Evolutionary conservation across 1,284 basidiomycete species (phyloP), one percentile per base, ranked within the genome.

Genomic region (Porodaedalea pini): DNA sequence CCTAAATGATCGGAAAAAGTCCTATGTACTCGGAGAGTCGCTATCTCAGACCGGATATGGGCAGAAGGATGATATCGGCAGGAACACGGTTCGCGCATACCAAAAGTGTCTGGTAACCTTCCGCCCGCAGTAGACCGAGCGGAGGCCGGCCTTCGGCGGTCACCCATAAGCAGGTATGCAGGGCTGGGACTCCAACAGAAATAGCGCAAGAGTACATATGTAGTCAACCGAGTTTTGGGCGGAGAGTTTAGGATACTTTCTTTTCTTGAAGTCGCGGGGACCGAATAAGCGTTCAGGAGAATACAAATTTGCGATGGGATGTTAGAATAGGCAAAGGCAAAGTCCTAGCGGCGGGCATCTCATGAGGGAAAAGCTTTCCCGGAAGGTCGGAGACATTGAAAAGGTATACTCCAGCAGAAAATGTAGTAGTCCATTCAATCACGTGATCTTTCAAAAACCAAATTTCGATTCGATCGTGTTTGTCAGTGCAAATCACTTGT

Each of bases 81-180:
- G 36, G 36, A 50, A 51, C 36, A 50, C 54, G 48, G 47, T 50
- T 50, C 54, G 32, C 17, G 25, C 27, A 41, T 56, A 36, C 54
- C 48, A 56, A 56, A 55, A 39, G 13, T 13, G 50, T 39, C 34
- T 11, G 7, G 36, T 27, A 52, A 21, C 31, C 17, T 19, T 15
- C 19, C 23, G 11, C 19, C 48, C 48, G 48, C 48, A 6, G 6
- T 21, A 50, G 48, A 50, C 48, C 48, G 48, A 39, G 5, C 23
- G 6, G 6, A 19, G 17, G n/a, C 23, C 52, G 52, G 52, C 27
- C 41, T 41, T 4, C 19, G 32, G 41, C 52, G 52, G 52, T 15
- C 44, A 23, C 19, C 11, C 25, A 11, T 19, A 36, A 37, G 19
- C n/a, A 3, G 4, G 15, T 37, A 29, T 13, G 17, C 48, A 32